Evolutionary conservation across 1,139 yeast species (phyloP).

Genomic region (Saccharomyces hybrid): DNA sequence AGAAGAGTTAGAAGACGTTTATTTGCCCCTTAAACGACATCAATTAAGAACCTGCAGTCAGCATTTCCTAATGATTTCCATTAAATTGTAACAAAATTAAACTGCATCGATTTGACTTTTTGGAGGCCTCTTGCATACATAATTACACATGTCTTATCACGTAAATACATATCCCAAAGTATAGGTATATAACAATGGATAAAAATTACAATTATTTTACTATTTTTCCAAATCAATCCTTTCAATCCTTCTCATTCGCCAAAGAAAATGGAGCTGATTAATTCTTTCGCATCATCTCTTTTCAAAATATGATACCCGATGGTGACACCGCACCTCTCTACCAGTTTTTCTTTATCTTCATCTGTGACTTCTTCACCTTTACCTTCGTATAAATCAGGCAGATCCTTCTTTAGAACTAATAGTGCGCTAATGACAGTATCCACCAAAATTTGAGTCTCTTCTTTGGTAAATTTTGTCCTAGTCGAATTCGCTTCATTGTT

Average conservation of each 20-base stretch:
- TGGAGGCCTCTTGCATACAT: neutral
- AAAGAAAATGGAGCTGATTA: constrained; percentile 67
- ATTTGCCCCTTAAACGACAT: constrained; percentile 26
- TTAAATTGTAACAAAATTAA: neutral
- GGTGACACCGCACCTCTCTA: constrained; percentile 53
- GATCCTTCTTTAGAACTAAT: constrained; percentile 29
- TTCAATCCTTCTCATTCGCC: constrained; percentile 43
- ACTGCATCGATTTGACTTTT: neutral
- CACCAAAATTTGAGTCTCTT: constrained; percentile 42
- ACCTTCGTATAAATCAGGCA: constrained; percentile 33
- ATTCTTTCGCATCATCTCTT: constrained; percentile 47
- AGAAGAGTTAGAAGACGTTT: constrained; percentile 32
- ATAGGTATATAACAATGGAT: neutral
- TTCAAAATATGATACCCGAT: constrained; percentile 46
- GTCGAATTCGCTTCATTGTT: constrained; percentile 10
- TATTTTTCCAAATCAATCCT: neutral
- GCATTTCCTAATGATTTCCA: neutral
- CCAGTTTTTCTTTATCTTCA: constrained; percentile 41
- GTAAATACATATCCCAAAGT: neutral
- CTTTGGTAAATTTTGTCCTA: constrained; percentile 25
- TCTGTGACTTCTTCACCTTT: constrained; percentile 37
- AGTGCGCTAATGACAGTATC: constrained; percentile 51
- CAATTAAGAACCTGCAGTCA: neutral
- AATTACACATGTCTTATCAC: neutral
- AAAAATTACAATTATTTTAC: neutral